phyloP scores from a whole-genome alignment of 768 basidiomycete species.

The Suillus alpinus region DNA sequence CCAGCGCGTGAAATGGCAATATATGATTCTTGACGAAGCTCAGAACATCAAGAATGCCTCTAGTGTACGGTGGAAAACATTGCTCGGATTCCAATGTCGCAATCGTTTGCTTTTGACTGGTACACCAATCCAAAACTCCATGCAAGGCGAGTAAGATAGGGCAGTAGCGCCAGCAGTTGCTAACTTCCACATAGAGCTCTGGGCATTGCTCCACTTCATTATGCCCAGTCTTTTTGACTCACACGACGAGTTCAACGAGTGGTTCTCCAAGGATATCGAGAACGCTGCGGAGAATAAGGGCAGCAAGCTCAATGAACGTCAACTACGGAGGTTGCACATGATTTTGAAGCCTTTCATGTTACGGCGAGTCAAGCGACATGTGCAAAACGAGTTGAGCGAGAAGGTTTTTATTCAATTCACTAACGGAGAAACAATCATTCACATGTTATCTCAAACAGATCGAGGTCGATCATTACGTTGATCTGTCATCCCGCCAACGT shows the following conservation, averaged over 20 bases:
- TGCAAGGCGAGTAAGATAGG: constrained; percentile 75
- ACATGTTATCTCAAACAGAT: constrained; percentile 81
- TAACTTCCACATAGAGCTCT: constrained; percentile 63
- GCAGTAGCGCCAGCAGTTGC: background rate
- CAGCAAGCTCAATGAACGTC: constrained; percentile 90
- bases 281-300: constrained; percentile 91
- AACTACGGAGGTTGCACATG: constrained; percentile 93
- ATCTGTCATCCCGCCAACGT: constrained; percentile 90
- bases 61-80: constrained; percentile 94
- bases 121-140: constrained; percentile 98
- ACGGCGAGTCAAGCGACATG: constrained; percentile 93
- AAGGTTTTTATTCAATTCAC: constrained; percentile 55
- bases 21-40: constrained; percentile 99
- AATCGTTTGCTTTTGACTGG: constrained; percentile 94
- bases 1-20: constrained; percentile 98
- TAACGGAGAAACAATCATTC: constrained; percentile 80
- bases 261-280: constrained; percentile 99
- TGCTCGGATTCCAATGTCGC: constrained; percentile 92
- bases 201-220: constrained; percentile 98
- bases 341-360: constrained; percentile 99
- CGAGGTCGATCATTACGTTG: constrained; percentile 92
- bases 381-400: constrained; percentile 99
- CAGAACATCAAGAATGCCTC: constrained; percentile 99
- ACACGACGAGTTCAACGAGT: constrained; percentile 98
- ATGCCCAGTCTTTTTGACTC: constrained; percentile 99